Evolutionary conservation across 2,329 filamentous ascomycete species (phyloP).

Genomic region (Pseudocercospora fijiensis): DNA sequence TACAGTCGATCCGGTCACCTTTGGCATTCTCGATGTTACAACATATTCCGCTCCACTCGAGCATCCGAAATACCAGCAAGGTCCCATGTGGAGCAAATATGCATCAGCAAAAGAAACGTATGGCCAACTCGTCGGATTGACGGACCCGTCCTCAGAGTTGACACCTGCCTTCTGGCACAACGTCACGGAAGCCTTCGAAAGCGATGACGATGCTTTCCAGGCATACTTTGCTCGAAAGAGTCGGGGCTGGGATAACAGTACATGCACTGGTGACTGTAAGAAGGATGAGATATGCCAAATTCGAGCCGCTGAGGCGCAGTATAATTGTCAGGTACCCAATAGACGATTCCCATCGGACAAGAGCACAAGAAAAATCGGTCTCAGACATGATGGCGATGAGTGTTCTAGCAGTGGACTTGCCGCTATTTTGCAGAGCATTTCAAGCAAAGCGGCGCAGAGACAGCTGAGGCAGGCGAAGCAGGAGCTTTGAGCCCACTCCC

Average conservation of each 20-base stretch:
- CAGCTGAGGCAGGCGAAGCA: not conserved
- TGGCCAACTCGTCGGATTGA: conserved; percentile 42
- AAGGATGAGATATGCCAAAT: conserved; percentile 53
- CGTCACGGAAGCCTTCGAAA: conserved; percentile 52
- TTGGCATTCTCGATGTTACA: conserved; percentile 54
- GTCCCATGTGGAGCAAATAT: conserved; percentile 55
- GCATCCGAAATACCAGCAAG: conserved; percentile 45
- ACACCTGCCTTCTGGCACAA: conserved; percentile 61
- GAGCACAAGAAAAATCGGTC: not conserved
- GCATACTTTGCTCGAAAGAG: conserved; percentile 51
- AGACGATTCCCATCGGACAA: not conserved
- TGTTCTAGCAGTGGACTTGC: not conserved
- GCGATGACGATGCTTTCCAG: conserved; percentile 47
- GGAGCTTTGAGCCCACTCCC: not conserved
- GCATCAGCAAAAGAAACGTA: conserved; percentile 59
- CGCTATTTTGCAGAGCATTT: not conserved
- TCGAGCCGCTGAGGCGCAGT: conserved; percentile 53
- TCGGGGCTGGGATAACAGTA: conserved; percentile 47
- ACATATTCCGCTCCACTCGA: conserved; percentile 57
- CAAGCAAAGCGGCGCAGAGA: not conserved
- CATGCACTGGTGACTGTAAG: conserved; percentile 48
- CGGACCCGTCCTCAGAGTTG: conserved; percentile 46
- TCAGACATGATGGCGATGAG: not conserved
- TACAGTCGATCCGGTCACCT: conserved; percentile 58
- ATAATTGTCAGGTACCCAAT: conserved; percentile 46